Conservation (phyloP, 179 eudicot species). For the Beta corolliflora region DNA sequence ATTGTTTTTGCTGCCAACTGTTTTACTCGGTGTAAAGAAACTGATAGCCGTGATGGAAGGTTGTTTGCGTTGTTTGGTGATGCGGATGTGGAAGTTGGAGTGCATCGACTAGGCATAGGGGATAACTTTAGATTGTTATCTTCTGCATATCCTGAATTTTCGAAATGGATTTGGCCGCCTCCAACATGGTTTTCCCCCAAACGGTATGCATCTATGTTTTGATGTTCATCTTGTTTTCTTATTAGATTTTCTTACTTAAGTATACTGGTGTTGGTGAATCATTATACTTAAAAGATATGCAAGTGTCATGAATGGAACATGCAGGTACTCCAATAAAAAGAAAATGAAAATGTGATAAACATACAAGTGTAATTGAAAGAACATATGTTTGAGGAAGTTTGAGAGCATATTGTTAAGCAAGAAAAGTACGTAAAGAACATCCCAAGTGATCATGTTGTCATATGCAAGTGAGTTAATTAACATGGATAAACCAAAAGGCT, state of each 20-base stretch:
- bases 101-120: slow-evolving; percentile 1
- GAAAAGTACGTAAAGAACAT: background rate
- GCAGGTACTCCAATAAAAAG: too few relatives aligned
- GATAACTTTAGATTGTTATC: slow-evolving; percentile 19
- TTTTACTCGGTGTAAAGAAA: slow-evolving; percentile 10
- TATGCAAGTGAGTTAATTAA: too few relatives aligned
- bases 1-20: slow-evolving; percentile 23
- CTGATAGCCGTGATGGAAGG: background rate
- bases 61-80: slow-evolving; percentile 6
- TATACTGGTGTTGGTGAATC: too few relatives aligned
- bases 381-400: background rate
- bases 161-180: slow-evolving; percentile 21
- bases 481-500: too few relatives aligned
- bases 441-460: too few relatives aligned
- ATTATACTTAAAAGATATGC: too few relatives aligned
- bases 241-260: background rate
- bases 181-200: slow-evolving; percentile 15
- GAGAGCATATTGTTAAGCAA: background rate
- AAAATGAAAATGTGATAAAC: too few relatives aligned
- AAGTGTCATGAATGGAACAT: too few relatives aligned
- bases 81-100: slow-evolving; percentile 13
- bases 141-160: background rate
- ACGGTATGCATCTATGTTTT: background rate
- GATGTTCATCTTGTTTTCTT: background rate
- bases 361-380: too few relatives aligned